These are phyloP conservation scores for Diaporthe capsici DNA, from an alignment of 2,329 filamentous ascomycete genomes.

Conservation along the genomic window DNA sequence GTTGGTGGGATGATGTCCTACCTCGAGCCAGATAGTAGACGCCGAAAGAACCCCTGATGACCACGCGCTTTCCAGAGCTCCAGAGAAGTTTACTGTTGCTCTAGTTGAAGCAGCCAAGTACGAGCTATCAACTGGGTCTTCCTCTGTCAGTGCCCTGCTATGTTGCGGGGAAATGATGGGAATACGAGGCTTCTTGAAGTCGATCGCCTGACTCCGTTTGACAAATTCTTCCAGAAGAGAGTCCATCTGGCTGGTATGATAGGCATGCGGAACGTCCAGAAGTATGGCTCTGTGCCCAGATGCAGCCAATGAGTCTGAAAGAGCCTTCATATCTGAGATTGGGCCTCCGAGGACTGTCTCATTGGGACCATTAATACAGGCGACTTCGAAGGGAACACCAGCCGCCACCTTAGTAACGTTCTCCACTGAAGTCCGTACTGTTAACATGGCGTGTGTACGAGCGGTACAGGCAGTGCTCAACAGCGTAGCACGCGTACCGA, in stretches of 20 bases:
- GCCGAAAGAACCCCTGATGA: not conserved
- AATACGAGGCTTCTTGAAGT: constrained; percentile 1
- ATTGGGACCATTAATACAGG: constrained; percentile 20
- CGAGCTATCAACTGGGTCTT: not conserved
- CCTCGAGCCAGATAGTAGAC: not conserved
- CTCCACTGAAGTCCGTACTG: not conserved
- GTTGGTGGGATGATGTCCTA: not conserved
- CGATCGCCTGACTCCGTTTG: not conserved
- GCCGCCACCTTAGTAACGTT: not conserved
- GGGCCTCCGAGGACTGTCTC: constrained; percentile 17
- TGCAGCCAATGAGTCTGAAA: not conserved
- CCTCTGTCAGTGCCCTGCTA: not conserved
- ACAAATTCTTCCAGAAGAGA: not conserved
- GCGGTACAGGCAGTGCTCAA: not conserved
- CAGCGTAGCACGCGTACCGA: not conserved
- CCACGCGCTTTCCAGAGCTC: not conserved
- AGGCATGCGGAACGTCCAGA: constrained; percentile 25
- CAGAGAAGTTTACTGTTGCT: constrained; percentile 6
- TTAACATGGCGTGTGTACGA: constrained; percentile 10
- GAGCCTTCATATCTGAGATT: not conserved
- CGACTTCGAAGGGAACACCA: constrained; percentile 5
- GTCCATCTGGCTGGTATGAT: constrained; percentile 26
- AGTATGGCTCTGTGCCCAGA: not conserved
- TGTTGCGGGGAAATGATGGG: constrained; percentile 1
- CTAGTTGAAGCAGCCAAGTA: not conserved